Base-by-base conservation (phyloP, 805 yeast genomes). In the Wickerhamiella azymoides region DNA sequence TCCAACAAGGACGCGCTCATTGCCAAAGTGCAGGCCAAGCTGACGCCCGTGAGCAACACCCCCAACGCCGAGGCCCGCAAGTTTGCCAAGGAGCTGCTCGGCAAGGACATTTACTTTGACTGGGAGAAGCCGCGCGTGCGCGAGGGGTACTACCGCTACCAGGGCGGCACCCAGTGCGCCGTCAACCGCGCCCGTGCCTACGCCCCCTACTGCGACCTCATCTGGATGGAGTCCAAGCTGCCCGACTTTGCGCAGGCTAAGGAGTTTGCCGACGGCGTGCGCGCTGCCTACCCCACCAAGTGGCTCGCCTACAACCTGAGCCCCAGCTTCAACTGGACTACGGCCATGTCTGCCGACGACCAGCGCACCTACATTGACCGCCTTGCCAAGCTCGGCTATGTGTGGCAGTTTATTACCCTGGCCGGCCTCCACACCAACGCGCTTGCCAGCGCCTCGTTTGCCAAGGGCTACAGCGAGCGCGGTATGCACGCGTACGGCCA, bases 371-470 rank as follows among this genome's bases (percentile, higher is more conserved):
- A 85, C 67, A 89, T 89, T 64, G 67, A 75, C 62, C 77, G 94
- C 63, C 76, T 89, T 50, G 93, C 80, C 52, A 72, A 80, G 65
- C 74, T 88, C 56, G 97, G 97, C 50, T 89, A 79, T 70, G 85
- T 84, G 53, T 89, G 97, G 96, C 96, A 89, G 68, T 89, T 89
- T 67, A 89, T 89, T 66, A 89, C 97, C 5, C 75, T 89, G 60
- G 97, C 96, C 16, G 97, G 97, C 60, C 76, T 89, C 61, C 97
- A 89, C 67, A 85, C 96, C 48, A 86, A 89, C 47, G 97, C 96
- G 5, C 74, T 89, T 61, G 93, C 94, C 32, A 80, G 82, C 48
- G 92, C 86, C 62, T 75, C 77, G 59, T 89, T 89, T 61, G 73
- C 96, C 37, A 74, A 77, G 61, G 77, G 79, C 57, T 89, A 79